Conservation (phyloP, 495 filamentous ascomycete species). For the Apodospora peruviana region DNA sequence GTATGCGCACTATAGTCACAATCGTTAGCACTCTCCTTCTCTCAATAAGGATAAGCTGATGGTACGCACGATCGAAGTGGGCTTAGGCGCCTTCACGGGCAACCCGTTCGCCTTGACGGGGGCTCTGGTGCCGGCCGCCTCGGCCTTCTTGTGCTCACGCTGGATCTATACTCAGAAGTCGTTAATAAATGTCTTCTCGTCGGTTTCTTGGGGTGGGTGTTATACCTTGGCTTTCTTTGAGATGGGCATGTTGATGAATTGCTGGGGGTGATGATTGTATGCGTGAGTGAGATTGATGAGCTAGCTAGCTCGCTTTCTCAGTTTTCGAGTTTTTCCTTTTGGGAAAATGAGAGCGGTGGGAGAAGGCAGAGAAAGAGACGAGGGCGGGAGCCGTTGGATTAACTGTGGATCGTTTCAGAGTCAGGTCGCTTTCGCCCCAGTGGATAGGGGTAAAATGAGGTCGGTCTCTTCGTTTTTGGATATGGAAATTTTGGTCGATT, state of each 20-base stretch:
- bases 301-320: not conserved
- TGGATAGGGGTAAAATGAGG: no score
- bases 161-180: not conserved
- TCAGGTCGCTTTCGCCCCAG: not conserved
- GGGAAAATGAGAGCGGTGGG: not conserved
- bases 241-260: conserved; percentile 5
- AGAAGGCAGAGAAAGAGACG: not conserved
- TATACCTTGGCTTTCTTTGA: conserved; percentile 5
- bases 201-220: not conserved
- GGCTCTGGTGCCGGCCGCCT: conserved; percentile 4
- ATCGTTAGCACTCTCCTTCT: no score
- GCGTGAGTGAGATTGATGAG: not conserved
- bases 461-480: no score
- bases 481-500: no score
- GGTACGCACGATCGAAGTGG: conserved; percentile 1
- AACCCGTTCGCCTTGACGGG: conserved; percentile 2
- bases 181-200: not conserved
- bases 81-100: conserved; percentile 1
- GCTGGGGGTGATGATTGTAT: no score
- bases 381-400: not conserved
- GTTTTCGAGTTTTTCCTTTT: not conserved
- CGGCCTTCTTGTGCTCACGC: conserved; percentile 7
- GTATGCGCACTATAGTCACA: not conserved
- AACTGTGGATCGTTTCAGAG: not conserved
- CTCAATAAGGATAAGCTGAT: not conserved